phyloP scores from a whole-genome alignment of 495 filamentous ascomycete species.

The Talaromyces nanjingensis region DNA sequence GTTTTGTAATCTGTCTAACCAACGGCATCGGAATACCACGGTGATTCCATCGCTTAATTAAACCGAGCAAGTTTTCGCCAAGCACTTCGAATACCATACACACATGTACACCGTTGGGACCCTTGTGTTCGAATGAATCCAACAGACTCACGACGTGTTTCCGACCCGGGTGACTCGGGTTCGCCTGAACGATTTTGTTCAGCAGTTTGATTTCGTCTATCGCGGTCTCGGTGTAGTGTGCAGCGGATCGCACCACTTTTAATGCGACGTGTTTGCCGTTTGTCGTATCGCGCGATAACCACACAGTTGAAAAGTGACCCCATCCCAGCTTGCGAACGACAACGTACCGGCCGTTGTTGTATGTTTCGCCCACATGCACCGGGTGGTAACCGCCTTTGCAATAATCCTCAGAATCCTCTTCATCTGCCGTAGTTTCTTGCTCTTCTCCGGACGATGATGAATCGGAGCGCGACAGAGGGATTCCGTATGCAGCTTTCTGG shows the following conservation, averaged over 20 bases:
- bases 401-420: slow-evolving; percentile 98
- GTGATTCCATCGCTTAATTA: slow-evolving; percentile 99
- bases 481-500: slow-evolving; percentile 38
- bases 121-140: slow-evolving; percentile 96
- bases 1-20: slow-evolving; percentile 98
- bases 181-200: slow-evolving; percentile 92
- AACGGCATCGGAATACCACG: slow-evolving; percentile 91
- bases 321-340: slow-evolving; percentile 95
- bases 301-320: slow-evolving; percentile 99
- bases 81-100: slow-evolving; percentile 99
- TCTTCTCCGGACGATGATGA: slow-evolving; percentile 78
- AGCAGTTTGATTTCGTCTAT: slow-evolving; percentile 98
- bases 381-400: slow-evolving; percentile 98
- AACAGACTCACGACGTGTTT: slow-evolving; percentile 91
- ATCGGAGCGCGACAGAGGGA: slow-evolving; percentile 63
- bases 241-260: slow-evolving; percentile 94
- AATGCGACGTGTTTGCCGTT: slow-evolving; percentile 92
- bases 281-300: slow-evolving; percentile 88
- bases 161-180: slow-evolving; percentile 85
- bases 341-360: slow-evolving; percentile 96
- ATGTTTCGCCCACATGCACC: slow-evolving; percentile 85
- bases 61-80: slow-evolving; percentile 87
- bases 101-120: slow-evolving; percentile 90
- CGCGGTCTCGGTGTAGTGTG: slow-evolving; percentile 97
- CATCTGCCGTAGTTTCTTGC: slow-evolving; percentile 88